Evolutionary conservation across 805 yeast genomes (phyloP).

Genomic region (Candida fluviatilis): DNA sequence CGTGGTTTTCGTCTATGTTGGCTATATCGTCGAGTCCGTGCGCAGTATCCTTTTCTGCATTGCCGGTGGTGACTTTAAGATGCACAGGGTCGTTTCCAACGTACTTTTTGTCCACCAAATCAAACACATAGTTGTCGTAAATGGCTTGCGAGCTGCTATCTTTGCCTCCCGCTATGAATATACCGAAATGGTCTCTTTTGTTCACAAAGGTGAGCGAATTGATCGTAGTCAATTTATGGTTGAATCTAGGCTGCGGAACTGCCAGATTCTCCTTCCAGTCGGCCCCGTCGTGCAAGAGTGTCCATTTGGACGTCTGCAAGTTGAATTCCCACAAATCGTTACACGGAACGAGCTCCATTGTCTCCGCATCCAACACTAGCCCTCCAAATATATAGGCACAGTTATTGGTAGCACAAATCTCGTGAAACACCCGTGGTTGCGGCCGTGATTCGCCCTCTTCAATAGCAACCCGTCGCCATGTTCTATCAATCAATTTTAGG

Average conservation of each 20-base stretch:
- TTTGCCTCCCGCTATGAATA: slow-evolving; percentile 53
- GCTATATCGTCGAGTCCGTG: slow-evolving; percentile 12
- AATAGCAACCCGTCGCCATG: slow-evolving; percentile 47
- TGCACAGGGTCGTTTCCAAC: slow-evolving; percentile 17
- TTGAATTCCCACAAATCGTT: slow-evolving; percentile 72
- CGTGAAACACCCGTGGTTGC: slow-evolving; percentile 54
- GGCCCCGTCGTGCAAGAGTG: slow-evolving; percentile 37
- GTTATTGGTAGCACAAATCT: slow-evolving; percentile 48
- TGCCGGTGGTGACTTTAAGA: slow-evolving; percentile 12
- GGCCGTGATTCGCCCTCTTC: slow-evolving; percentile 22
- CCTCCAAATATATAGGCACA: slow-evolving; percentile 66
- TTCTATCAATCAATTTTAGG: slow-evolving; percentile 53
- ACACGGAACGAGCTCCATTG: slow-evolving; percentile 34
- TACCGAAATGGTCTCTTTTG: slow-evolving; percentile 41
- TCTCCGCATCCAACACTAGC: slow-evolving; percentile 22
- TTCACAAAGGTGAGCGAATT: slow-evolving; percentile 33
- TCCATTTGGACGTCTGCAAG: slow-evolving; percentile 51
- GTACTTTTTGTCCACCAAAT: slow-evolving; percentile 37
- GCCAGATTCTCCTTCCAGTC: slow-evolving; percentile 15
- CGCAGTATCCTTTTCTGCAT: slow-evolving; percentile 9
- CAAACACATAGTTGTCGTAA: slow-evolving; percentile 39
- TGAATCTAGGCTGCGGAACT: slow-evolving; percentile 42
- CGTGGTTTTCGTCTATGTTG: slow-evolving; percentile 13
- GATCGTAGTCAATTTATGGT: slow-evolving; percentile 47
- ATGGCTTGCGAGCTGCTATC: slow-evolving; percentile 29